Evolutionary conservation across 495 filamentous ascomycete species (phyloP), one percentile per base, ranked within the genome.

Genomic region (Penicillium coprophilum): DNA sequence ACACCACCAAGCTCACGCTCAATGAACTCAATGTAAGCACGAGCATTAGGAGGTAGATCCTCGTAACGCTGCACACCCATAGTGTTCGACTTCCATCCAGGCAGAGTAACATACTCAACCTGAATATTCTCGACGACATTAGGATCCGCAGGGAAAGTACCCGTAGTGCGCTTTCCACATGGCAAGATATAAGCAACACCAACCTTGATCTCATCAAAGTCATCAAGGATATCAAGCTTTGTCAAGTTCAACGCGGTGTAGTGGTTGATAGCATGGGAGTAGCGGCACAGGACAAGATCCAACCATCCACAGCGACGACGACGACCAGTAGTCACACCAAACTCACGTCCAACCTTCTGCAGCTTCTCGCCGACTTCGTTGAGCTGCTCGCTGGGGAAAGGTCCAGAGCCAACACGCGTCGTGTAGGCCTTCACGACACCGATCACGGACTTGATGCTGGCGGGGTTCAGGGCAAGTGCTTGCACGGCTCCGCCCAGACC

Each of bases 341-440:
- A 86, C 73, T 91, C 87, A 30, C 72, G 71, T 32, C 87, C 87
- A 32, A 85, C 70, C 43, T 57, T 54, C 68, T 90, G 87, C 47
- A 90, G 78, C 61, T 82, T 83, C 12, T 87, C 81, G 58, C 87
- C 87, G 41, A 72, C 70, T 45, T 76, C 79, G 62, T 88, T 88
- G 46, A 85, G 67, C 59, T 89, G 85, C 66, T 96, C 92, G 3
- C 87, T 90, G 40, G 90, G 89, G 77, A 97, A 94, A 7, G 89
- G 88, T 6, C 92, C 92, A 19, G 81, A 85, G 47, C 87, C 88
- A 32, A 91, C 89, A 57, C 89, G 85, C 31, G 82, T 90, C 44
- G 84, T 87, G 68, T 82, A 83, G 8, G 91, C 92, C 70, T 97
- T 96, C 47, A 94, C 85, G 9, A 97, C 92, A 45, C 92, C 91